phyloP scores from a whole-genome alignment of 1,139 yeast species.

The Yamadazyma songkhlaensis region DNA sequence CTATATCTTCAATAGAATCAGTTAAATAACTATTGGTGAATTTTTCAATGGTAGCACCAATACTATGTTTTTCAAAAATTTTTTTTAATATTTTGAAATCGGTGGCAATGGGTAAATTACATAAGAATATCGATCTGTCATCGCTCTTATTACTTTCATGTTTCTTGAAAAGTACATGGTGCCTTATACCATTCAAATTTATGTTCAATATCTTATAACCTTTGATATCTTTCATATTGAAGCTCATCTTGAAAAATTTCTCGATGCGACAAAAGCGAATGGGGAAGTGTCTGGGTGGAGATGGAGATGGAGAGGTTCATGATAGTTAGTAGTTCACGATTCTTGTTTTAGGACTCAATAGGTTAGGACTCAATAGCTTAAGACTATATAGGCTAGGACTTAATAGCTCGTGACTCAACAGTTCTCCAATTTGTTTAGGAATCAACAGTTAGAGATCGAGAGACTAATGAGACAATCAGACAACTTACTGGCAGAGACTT shows the following conservation, averaged over 20 bases:
- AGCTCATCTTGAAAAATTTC: constrained; percentile 8
- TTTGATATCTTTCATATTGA: constrained; percentile 38
- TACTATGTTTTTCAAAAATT: constrained; percentile 58
- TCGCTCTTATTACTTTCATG: constrained; percentile 48
- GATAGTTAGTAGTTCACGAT: no score
- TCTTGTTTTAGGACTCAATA: no score
- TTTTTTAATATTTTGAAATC: constrained; percentile 50
- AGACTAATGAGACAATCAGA: no score
- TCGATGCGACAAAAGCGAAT: neutral
- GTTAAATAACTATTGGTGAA: constrained; percentile 37
- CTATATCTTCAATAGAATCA: constrained; percentile 47
- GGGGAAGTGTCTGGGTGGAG: no score
- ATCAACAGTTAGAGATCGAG: no score
- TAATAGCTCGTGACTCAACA: no score
- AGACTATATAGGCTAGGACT: no score
- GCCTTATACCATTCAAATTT: constrained; percentile 31
- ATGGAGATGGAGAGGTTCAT: no score
- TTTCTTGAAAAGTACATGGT: constrained; percentile 60
- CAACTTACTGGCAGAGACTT: no score
- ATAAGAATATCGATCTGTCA: constrained; percentile 58
- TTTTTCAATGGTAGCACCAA: constrained; percentile 58
- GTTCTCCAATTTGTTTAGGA: no score
- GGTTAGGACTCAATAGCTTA: no score
- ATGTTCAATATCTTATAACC: constrained; percentile 57
- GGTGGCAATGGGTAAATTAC: constrained; percentile 71